Conservation (phyloP, 352 stramenopile genomes). For the Pythium pectinolyticum region DNA sequence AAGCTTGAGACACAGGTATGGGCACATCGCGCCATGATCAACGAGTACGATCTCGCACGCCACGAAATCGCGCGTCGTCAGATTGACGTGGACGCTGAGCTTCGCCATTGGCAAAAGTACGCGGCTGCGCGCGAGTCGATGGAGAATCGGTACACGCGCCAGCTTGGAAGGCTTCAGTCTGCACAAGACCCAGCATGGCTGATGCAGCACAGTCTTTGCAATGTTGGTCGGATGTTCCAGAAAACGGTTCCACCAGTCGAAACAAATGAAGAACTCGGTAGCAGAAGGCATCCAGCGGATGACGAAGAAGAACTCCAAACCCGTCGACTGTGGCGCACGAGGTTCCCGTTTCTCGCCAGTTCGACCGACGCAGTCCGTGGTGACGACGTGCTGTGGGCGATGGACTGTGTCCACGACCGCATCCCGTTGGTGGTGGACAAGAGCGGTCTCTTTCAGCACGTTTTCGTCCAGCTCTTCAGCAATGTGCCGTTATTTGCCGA, state of each 20-base stretch:
- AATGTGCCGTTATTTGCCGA: conserved; percentile 35
- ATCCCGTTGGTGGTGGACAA: conserved; percentile 49
- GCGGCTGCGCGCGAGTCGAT: not conserved
- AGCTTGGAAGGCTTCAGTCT: not conserved
- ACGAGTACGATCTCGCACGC: conserved; percentile 23
- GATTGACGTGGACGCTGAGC: conserved; percentile 10
- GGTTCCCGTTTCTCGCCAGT: conserved; percentile 40
- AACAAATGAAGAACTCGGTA: too few relatives aligned
- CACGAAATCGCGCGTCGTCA: not conserved
- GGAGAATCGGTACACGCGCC: not conserved
- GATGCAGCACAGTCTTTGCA: not conserved
- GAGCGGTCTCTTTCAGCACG: conserved; percentile 41
- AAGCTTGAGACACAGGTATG: conserved; percentile 24
- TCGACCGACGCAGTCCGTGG: not conserved
- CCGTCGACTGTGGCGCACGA: conserved; percentile 33
- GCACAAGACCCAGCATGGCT: not conserved
- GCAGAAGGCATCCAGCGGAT: not conserved
- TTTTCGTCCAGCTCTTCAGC: conserved; percentile 53
- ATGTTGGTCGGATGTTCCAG: not conserved
- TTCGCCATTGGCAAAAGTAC: conserved; percentile 18
- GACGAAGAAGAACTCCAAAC: not conserved
- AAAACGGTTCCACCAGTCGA: too few relatives aligned
- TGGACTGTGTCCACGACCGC: conserved; percentile 37
- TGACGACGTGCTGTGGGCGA: conserved; percentile 19
- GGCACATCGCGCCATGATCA: conserved; percentile 15